Conservation (phyloP, 257 asterid genomes). For the Lycium barbarum region DNA sequence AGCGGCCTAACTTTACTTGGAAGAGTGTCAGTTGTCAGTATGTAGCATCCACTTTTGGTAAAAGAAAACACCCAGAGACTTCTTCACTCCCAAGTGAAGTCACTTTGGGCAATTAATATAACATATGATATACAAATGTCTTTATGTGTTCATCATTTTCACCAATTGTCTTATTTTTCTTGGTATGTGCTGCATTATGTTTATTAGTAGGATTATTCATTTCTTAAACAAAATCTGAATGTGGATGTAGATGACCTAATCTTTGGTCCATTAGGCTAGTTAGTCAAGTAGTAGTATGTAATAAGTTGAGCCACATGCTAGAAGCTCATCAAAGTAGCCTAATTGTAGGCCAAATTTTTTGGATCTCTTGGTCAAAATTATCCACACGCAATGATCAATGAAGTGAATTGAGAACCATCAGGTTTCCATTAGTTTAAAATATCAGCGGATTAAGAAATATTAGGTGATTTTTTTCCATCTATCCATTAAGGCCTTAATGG, state of each 20-base stretch:
- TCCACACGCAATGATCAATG: neutral
- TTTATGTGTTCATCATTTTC: conserved; percentile 25
- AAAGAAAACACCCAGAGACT: conserved; percentile 23
- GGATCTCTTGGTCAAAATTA: neutral
- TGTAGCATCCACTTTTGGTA: conserved; percentile 28
- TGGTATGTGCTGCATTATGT: neutral
- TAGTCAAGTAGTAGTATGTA: conserved; percentile 27
- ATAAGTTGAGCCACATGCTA: conserved; percentile 26
- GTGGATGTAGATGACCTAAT: conserved; percentile 22
- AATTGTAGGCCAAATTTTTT: neutral
- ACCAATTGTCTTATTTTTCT: conserved; percentile 22
- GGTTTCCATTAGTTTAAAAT: neutral
- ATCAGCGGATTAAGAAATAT: neutral
- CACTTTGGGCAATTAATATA: conserved; percentile 21
- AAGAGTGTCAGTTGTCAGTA: conserved; percentile 28
- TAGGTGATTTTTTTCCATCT: neutral
- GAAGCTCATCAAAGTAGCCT: conserved; percentile 3
- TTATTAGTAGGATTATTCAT: neutral
- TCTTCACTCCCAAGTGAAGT: conserved; percentile 32
- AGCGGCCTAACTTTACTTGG: conserved; percentile 29
- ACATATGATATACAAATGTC: conserved; percentile 5
- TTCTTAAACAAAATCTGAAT: neutral
- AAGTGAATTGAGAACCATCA: neutral
- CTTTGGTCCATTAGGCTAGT: conserved; percentile 25
- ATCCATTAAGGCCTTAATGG: neutral